A percentile compares a stretch with the other conserved stretches of the same genome.
phyloP scores from a whole-genome alignment of 2,329 filamentous ascomycete species.

The Pestalotiopsis sp. region DNA sequence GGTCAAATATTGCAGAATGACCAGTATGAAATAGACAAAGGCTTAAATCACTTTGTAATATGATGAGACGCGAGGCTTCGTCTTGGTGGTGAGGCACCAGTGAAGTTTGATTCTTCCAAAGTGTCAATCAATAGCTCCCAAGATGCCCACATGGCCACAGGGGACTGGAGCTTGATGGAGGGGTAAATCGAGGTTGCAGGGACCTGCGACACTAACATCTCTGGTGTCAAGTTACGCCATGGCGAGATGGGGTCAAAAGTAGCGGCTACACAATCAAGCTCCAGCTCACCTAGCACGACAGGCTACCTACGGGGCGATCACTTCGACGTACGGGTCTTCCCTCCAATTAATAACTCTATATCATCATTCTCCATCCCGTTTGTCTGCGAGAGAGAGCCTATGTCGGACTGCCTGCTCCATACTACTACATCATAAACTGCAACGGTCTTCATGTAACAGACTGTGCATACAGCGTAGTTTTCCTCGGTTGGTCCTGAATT shows the following conservation, averaged over 20 bases:
- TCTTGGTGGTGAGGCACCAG: background rate
- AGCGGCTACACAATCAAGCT: background rate
- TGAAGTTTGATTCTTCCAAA: background rate
- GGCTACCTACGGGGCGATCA: background rate
- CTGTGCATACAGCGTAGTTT: background rate
- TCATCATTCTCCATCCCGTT: background rate
- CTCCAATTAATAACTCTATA: background rate
- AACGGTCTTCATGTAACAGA: background rate
- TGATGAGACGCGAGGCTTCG: background rate
- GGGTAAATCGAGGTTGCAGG: background rate
- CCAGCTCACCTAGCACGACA: background rate
- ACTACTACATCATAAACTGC: background rate
- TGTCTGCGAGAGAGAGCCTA: background rate
- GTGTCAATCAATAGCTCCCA: background rate
- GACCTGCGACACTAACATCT: background rate
- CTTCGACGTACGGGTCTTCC: background rate
- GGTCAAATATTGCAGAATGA: background rate
- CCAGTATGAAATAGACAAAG: background rate
- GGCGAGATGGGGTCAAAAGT: background rate
- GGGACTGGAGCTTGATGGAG: background rate
- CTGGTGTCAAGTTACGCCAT: background rate
- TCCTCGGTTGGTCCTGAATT: background rate
- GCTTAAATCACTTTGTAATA: background rate
- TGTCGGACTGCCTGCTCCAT: background rate
- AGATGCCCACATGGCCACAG: background rate